Evolutionary conservation across 805 yeast genomes (phyloP), one percentile per base, ranked within the genome.

Genomic region (Schizosaccharomyces japonicus): DNA sequence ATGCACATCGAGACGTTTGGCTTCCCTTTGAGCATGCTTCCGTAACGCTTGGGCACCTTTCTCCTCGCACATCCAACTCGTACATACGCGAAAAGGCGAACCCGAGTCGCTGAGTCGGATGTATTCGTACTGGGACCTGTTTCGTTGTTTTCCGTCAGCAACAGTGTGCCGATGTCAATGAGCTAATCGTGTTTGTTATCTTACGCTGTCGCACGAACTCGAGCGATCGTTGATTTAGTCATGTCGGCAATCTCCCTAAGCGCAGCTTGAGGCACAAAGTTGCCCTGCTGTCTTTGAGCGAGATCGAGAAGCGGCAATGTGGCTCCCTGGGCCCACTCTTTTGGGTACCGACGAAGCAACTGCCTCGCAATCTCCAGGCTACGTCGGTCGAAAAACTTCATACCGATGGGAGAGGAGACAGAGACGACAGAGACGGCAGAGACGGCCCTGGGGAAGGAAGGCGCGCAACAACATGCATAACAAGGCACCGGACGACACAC

Each of bases 281-380:
- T 36, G 13, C 42, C 42, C 17, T 36, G 26, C 27, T 36, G 42
- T 36, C 42, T 17, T 36, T 36, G 42, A 8, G 42, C 42, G 5
- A 36, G 23, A 11, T 36, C 42, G 7, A 36, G n/a, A 2, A 36
- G 27, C 13, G 42, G 42, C 13, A 36, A 10, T 13, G 23, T 19
- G 11, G 42, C 17, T 7, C 27, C 42, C 7, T 27, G 17, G 17
- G 17, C 27, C 27, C 4, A 21, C n/a, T 27, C 27, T 5, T n/a
- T 10, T 8, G 42, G 42, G 13, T 36, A 36, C 4, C 42, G 25
- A 19, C 27, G 13, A 6, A 36, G 11, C 3, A 36, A 6, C 10
- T 15, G 13, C 42, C 23, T 36, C 23, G 23, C 42, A 36, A 36
- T 17, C 27, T 36, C 27, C 6, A 36, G 42, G 27, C 23, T 36